phyloP scores from a whole-genome alignment of 2,329 filamentous ascomycete species.

The Exophiala sp. region DNA sequence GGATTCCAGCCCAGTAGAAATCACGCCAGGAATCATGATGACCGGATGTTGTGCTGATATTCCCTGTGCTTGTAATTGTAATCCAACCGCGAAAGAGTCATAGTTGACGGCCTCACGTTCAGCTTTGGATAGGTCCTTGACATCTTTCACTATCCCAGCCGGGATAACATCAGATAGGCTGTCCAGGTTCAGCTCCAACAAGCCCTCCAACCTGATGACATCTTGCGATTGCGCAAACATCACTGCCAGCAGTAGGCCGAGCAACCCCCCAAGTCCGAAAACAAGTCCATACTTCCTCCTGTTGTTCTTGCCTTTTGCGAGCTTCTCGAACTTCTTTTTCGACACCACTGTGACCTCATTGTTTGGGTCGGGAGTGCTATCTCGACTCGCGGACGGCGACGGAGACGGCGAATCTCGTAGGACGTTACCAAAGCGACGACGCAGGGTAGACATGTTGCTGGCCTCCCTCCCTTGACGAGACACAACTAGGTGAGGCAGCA shows the following conservation, averaged over 20 bases:
- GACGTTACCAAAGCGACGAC: constrained; percentile 39
- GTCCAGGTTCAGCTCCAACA: constrained; percentile 70
- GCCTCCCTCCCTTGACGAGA: background rate
- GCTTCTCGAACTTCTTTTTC: constrained; percentile 42
- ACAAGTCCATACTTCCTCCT: constrained; percentile 76
- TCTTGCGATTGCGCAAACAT: constrained; percentile 88
- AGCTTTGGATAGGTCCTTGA: constrained; percentile 78
- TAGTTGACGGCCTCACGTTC: constrained; percentile 85
- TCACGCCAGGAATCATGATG: constrained; percentile 96
- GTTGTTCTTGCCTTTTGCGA: constrained; percentile 38
- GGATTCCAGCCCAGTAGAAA: constrained; percentile 92
- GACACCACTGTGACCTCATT: constrained; percentile 50
- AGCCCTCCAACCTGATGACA: constrained; percentile 73
- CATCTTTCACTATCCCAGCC: constrained; percentile 76
- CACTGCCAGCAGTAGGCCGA: constrained; percentile 78
- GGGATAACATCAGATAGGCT: constrained; percentile 81
- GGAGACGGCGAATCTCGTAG: constrained; percentile 29
- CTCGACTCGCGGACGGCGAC: constrained; percentile 24
- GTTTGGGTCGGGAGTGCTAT: constrained; percentile 26
- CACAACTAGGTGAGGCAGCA: background rate
- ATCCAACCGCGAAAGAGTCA: constrained; percentile 86
- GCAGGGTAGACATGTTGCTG: constrained; percentile 35
- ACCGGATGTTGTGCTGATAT: constrained; percentile 77
- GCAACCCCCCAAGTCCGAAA: constrained; percentile 81
- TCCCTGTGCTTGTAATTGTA: constrained; percentile 75